Base-by-base conservation (phyloP, 805 yeast species). In the Wickerhamiella cacticola region DNA sequence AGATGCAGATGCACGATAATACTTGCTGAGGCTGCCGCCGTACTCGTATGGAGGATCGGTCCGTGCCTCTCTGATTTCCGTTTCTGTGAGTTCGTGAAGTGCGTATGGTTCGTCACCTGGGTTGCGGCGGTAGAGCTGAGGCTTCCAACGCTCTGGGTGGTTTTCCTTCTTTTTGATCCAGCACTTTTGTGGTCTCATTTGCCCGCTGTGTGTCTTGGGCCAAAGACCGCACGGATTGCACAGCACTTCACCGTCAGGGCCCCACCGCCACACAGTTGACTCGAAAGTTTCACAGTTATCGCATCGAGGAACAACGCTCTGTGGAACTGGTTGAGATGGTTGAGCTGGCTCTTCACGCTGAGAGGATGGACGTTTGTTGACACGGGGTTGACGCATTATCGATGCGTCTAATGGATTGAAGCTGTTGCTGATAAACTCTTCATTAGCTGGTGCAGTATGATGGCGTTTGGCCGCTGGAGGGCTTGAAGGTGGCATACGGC, bases 221-320 rank as follows among this genome's bases (percentile, higher is more conserved):
- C 59, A 62, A n/a, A 62, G 48, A 5, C 66, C 66, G 42, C 66
- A 62, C n/a, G 66, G 58, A 34, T 59, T 59, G 45, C 62, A 59
- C 33, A 59, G 52, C 18, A 36, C 46, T 26, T 34, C 39, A 34
- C 49, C 51, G 19, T 50, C 52, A 5, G 51, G 42, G 23, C 43
- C 41, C 21, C 34, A 21, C 21, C 60, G 53, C 60, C 60, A 57
- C 1, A 55, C 48, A 2, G 56, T 47, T 1, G 60, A 56, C 3
- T 49, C 29, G 4, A 40, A 51, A 12, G 50, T 55, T 16, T 57
- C 56, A 34, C 60, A 57, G 50, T 56, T 57, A 12, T 44, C 23
- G 47, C 60, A 57, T 31, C 34, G 41, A 18, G 48, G 48, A 6
- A 34, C 40, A 13, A 15, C 24, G 28, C 13, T 9, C 7, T n/a